Base-by-base conservation (phyloP, 1,139 yeast species). In the Pneumocystis oryctolagi region DNA sequence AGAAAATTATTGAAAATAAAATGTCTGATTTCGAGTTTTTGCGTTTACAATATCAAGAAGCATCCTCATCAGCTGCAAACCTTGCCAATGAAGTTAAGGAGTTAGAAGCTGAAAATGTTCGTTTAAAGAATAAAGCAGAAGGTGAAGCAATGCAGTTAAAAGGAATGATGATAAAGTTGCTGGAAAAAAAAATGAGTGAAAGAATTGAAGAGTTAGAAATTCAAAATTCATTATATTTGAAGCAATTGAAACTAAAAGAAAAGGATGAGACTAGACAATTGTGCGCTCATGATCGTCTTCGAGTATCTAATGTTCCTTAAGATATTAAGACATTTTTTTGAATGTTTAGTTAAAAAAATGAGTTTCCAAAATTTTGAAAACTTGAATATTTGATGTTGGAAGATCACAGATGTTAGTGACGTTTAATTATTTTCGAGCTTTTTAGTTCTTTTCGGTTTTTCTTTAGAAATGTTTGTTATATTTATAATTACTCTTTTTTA, bases 191-290 rank as follows among this genome's bases (percentile, higher is more conserved):
- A 30, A 39, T 34, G 58, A 30, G 16, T 40, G 35, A 40, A 60
- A 60, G 61, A 14, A 60, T 37, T 40, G 56, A 57, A 16, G 61
- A 47, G 12, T 31, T 35, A 32, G 61, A 59, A 31, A 18, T 18
- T 59, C 61, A 60, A 12, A 47, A 63, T 63, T 62, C 58, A 47
- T 35, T 53, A 55, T 20, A 60, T 59, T 20, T 62, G 59, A 5
- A 62, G 61, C 32, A 55, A 31, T 35, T 62, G 60, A 34, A 57
- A 58, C 37, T 55, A 12, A 47, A 47, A 20, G 20, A 9, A 28
- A 47, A 47, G 12, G n/a, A 47, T 47, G 31, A 47, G 16, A 47
- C 31, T 25, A 47, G n/a, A 20, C 28, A 47, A 9, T 20, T 14
- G 12, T 47, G 12, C 25, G 1, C n/a, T 47, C 30, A 25, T 47